Evolutionary conservation across 768 basidiomycete genomes (phyloP).

Genomic region (Multifurca ochricompacta): DNA sequence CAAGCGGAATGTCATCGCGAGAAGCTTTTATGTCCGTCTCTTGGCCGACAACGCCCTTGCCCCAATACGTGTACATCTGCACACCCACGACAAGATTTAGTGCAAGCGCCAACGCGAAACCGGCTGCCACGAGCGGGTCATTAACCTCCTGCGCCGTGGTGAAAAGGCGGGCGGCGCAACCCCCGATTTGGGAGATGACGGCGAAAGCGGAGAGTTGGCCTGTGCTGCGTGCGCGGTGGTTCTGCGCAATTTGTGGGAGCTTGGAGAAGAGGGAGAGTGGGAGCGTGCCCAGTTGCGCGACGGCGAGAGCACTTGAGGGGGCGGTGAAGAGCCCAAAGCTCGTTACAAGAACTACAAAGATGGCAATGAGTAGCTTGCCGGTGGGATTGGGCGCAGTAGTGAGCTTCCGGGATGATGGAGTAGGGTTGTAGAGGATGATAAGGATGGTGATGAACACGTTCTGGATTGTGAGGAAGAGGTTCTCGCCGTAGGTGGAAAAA

Average conservation of each 20-base stretch:
- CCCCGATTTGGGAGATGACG: constrained; percentile 77
- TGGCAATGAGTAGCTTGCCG: constrained; percentile 28
- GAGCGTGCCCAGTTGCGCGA: constrained; percentile 79
- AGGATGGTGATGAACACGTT: constrained; percentile 84
- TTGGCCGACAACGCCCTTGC: constrained; percentile 32
- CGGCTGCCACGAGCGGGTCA: constrained; percentile 71
- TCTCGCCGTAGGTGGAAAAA: constrained; percentile 97
- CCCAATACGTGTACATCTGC: constrained; percentile 85
- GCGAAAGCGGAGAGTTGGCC: constrained; percentile 94
- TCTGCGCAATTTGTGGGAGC: constrained; percentile 86
- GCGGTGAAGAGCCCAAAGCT: constrained; percentile 39
- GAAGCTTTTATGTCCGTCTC: constrained; percentile 20
- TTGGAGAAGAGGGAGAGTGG: constrained; percentile 91
- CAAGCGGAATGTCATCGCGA: constrained; percentile 22
- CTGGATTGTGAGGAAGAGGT: constrained; percentile 86
- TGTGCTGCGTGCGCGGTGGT: constrained; percentile 65
- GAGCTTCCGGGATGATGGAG: constrained; percentile 23
- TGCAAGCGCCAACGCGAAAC: constrained; percentile 74
- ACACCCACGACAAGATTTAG: constrained; percentile 78
- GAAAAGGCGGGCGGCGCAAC: constrained; percentile 88
- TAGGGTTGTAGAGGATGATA: constrained; percentile 60
- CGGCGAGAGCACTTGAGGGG: constrained; percentile 44
- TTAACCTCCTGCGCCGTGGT: constrained; percentile 88
- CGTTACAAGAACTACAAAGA: constrained; percentile 29
- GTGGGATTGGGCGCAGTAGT: constrained; percentile 22